Evolutionary conservation across 1,139 yeast genomes (phyloP), one percentile per base, ranked within the genome.

Genomic region (Suhomyces guaymorum): DNA sequence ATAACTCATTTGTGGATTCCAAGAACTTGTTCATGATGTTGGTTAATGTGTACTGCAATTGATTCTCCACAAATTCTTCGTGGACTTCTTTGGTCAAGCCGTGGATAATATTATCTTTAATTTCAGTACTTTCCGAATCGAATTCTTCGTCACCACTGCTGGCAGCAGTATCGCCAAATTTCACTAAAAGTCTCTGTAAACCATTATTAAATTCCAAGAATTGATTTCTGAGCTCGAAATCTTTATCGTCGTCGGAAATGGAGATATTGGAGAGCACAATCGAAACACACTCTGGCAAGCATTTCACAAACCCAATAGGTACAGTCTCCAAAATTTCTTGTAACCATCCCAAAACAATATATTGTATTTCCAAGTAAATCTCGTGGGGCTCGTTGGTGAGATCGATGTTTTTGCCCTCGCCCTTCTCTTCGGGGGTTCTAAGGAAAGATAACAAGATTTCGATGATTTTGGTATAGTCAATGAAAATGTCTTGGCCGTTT

Each of bases 401-500:
- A 32, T 66, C 72, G 24, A 52, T 55, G 19, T 37, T 42, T 28
- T 56, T 58, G 15, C 39, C 35, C 5, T 53, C 56, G 14, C 41
- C 41, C 19, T 44, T 49, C 8, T 44, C 54, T 16, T 51, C 55
- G 1, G 47, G 36, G 1, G 83, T 76, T 42, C 86, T 85, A 33
- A 94, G 66, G 46, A 88, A 88, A 2, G 89, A 78, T 20, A 92
- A 76, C 28, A 92, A 61, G 28, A 90, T 89, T 38, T 81, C 87
- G 32, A 89, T 82, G 30, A 92, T 82, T 48, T 79, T 84, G 4
- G 89, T 79, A 51, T 81, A 88, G 58, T 90, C 94, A 32, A 92
- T 73, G 42, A 77, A 78, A 14, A 89, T 82, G 53, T 92, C 95
- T 54, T 89, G 96, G 0, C 97, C 97, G 3, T 87, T 87, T 12